These are phyloP conservation scores for Pilasporangium apinafurcum DNA, from an alignment of 352 stramenopile species.

Conservation along the genomic window DNA sequence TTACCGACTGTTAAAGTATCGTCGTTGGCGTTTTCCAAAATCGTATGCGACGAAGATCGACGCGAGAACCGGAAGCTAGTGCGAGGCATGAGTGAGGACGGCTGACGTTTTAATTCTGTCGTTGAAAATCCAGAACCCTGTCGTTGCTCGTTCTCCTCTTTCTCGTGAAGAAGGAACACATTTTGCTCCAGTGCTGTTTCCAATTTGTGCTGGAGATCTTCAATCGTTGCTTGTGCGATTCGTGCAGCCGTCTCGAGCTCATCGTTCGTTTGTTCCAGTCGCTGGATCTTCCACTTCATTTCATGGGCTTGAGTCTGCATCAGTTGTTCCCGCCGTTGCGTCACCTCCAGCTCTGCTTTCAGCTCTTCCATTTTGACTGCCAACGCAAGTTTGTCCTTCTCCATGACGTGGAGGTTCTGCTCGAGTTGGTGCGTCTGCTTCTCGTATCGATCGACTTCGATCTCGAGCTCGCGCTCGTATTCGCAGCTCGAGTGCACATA, in stretches of 20 bases:
- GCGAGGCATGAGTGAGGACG: not conserved
- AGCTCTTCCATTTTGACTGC: conserved; percentile 6
- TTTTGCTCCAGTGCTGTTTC: conserved; percentile 55
- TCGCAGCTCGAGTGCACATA: conserved; percentile 72
- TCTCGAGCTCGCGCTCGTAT: conserved; percentile 67
- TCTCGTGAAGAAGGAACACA: conserved; percentile 66
- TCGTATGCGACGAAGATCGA: conserved; percentile 21
- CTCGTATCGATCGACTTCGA: conserved; percentile 51
- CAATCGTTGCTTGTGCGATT: conserved; percentile 50
- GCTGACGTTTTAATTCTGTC: not conserved
- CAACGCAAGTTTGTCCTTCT: conserved; percentile 21
- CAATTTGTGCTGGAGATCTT: conserved; percentile 48
- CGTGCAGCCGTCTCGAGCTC: conserved; percentile 60
- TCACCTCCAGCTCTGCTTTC: conserved; percentile 19
- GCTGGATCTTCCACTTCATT: conserved; percentile 65
- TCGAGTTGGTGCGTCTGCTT: conserved; percentile 20
- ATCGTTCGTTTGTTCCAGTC: conserved; percentile 62
- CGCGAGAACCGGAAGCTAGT: too few relatives aligned
- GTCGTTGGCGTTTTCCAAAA: not conserved
- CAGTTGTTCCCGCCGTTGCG: conserved; percentile 19
- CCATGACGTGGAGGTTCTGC: conserved; percentile 14
- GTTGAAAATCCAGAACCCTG: too few relatives aligned
- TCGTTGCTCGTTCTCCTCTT: conserved; percentile 37
- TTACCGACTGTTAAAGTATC: conserved; percentile 3
- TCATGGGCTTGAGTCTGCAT: conserved; percentile 27